phyloP scores from a whole-genome alignment of 495 filamentous ascomycete genomes.

The Paragyromitra xinjiangensis region DNA sequence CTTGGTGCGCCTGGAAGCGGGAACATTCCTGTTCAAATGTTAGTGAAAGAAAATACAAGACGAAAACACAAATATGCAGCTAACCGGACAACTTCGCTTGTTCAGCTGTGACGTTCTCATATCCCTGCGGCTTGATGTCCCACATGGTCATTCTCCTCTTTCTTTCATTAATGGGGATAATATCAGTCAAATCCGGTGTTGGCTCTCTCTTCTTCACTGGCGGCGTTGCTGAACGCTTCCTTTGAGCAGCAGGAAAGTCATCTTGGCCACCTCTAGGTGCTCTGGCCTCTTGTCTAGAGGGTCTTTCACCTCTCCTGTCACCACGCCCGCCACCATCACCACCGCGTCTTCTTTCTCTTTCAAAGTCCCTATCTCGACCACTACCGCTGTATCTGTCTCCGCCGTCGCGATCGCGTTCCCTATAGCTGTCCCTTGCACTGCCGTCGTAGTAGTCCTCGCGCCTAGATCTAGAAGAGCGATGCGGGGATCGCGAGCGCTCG shows the following conservation, averaged over 20 bases:
- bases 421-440: slow-evolving; percentile 52
- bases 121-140: slow-evolving; percentile 98
- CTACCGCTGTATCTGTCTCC: slow-evolving; percentile 61
- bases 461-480: slow-evolving; percentile 52
- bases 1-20: slow-evolving; percentile 93
- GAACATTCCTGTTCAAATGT: slow-evolving; percentile 77
- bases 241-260: slow-evolving; percentile 60
- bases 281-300: slow-evolving; percentile 52
- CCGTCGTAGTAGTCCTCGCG: slow-evolving; percentile 56
- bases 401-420: slow-evolving; percentile 65
- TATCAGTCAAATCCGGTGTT: slow-evolving; percentile 91
- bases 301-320: slow-evolving; percentile 52
- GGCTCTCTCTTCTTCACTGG: slow-evolving; percentile 90
- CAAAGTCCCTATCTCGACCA: slow-evolving; percentile 60
- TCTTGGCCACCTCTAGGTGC: slow-evolving; percentile 38
- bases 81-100: slow-evolving; percentile 96
- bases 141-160: slow-evolving; percentile 95
- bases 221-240: slow-evolving; percentile 80
- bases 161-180: slow-evolving; percentile 77
- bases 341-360: slow-evolving; percentile 58
- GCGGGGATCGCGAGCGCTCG: slow-evolving; percentile 58
- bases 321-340: slow-evolving; percentile 52
- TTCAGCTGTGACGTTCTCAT: slow-evolving; percentile 98
- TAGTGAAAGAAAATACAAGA: slow-evolving; percentile 21
- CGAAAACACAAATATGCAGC: slow-evolving; percentile 37